Conservation (phyloP, 805 yeast species). For the Candida caryicola region DNA sequence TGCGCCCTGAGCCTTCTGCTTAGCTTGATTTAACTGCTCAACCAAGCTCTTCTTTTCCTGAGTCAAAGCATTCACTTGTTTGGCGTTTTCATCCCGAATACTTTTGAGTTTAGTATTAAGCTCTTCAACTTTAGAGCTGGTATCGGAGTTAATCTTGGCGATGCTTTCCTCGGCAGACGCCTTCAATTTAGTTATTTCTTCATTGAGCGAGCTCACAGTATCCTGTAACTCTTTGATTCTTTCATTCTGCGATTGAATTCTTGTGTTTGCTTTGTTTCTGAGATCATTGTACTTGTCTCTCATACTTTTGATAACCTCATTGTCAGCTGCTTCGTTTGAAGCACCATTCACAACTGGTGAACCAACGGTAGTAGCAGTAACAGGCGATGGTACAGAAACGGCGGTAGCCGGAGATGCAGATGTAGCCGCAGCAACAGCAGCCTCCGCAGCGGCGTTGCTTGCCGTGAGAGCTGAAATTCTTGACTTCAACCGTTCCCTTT, state of each 20-base stretch:
- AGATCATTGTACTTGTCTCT: constrained; percentile 30
- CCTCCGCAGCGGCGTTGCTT: background rate
- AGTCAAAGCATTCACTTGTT: constrained; percentile 11
- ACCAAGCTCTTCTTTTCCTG: constrained; percentile 13
- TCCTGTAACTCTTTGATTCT: constrained; percentile 27
- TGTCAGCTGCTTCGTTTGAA: constrained; percentile 7
- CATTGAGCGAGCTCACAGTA: constrained; percentile 20
- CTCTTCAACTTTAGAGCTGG: background rate
- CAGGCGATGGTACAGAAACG: background rate
- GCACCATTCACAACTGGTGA: background rate
- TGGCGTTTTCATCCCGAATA: constrained; percentile 10
- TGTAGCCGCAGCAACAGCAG: background rate
- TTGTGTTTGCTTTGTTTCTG: constrained; percentile 25
- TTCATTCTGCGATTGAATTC: constrained; percentile 21
- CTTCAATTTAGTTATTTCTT: constrained; percentile 16
- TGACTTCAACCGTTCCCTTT: constrained; percentile 55
- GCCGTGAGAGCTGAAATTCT: background rate
- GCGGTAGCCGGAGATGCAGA: background rate
- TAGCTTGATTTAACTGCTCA: constrained; percentile 23
- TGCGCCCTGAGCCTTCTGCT: constrained; percentile 25
- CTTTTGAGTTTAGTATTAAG: constrained; percentile 10
- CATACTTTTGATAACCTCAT: constrained; percentile 26
- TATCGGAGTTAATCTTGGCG: constrained; percentile 6
- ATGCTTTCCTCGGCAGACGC: constrained; percentile 5
- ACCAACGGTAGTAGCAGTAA: constrained; percentile 1